phyloP scores from a whole-genome alignment of 345 rosid genomes.

The Citrus cavaleriei region DNA sequence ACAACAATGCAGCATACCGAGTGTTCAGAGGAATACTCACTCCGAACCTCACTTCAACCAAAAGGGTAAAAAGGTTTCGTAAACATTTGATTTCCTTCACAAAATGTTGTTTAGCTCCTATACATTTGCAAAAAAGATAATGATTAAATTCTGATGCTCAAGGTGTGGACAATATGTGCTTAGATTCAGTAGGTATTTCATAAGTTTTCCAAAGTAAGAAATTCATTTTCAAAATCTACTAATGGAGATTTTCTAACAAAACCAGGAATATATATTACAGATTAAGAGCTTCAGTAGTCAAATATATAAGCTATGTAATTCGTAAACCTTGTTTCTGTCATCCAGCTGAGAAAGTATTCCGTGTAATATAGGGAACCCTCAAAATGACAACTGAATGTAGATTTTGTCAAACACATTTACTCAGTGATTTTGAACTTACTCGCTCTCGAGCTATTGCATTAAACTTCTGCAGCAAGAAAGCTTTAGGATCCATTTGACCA shows the following conservation, averaged over 20 bases:
- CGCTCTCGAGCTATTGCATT: conserved; percentile 53
- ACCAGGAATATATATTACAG: not conserved
- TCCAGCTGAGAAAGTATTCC: not conserved
- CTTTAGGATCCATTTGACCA: conserved; percentile 98
- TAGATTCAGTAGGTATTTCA: not conserved
- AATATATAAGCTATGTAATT: not conserved
- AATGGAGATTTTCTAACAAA: not conserved
- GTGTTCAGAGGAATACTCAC: not conserved
- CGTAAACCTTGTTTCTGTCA: not conserved
- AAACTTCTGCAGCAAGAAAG: conserved; percentile 84
- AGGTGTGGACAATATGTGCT: not conserved
- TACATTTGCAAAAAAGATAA: not conserved
- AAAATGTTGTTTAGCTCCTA: not conserved
- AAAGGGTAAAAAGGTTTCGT: not conserved
- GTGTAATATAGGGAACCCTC: not conserved
- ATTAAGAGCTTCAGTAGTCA: not conserved
- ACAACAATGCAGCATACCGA: not conserved
- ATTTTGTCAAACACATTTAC: not conserved
- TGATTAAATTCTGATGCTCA: not conserved
- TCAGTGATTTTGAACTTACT: conserved; percentile 33
- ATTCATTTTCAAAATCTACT: not conserved
- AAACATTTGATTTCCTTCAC: no score
- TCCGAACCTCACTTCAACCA: not conserved
- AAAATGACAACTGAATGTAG: not conserved
- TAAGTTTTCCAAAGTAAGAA: not conserved